These are phyloP conservation scores for Calophaca sinica DNA, from an alignment of 306 rosid species.

Conservation along the genomic window DNA sequence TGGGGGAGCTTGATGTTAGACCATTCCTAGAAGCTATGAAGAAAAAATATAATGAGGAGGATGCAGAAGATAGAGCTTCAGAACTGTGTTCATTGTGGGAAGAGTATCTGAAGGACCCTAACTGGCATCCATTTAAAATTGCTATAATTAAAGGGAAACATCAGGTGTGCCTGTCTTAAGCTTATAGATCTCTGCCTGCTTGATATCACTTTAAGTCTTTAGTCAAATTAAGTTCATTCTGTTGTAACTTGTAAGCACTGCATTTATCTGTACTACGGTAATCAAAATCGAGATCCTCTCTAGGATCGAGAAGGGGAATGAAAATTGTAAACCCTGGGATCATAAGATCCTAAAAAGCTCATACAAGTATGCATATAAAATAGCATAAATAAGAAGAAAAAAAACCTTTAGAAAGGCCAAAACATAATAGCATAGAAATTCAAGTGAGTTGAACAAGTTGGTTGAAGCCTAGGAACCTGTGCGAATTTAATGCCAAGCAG, in stretches of 20 bases:
- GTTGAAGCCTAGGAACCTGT: not conserved
- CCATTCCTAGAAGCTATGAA: slow-evolving; percentile 85
- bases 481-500: not conserved
- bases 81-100: slow-evolving; percentile 91
- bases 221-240: slow-evolving; percentile 31
- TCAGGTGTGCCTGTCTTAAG: slow-evolving; percentile 56
- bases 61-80: slow-evolving; percentile 83
- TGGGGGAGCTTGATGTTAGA: slow-evolving; percentile 89
- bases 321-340: not conserved
- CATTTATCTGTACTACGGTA: not conserved
- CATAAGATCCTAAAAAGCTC: no score
- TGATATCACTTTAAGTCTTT: slow-evolving; percentile 22
- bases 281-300: no score
- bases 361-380: no score
- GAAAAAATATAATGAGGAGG: slow-evolving; percentile 75
- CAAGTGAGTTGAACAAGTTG: not conserved
- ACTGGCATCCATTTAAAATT: slow-evolving; percentile 93
- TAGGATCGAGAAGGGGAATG: no score
- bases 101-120: slow-evolving; percentile 91
- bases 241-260: not conserved
- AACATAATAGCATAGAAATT: not conserved
- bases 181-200: slow-evolving; percentile 27
- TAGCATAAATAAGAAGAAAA: not conserved
- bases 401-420: not conserved
- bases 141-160: slow-evolving; percentile 53